Evolutionary conservation across 208 protist species (phyloP), one percentile per base, ranked within the genome.

Genomic region (Cochliopodium minus): DNA sequence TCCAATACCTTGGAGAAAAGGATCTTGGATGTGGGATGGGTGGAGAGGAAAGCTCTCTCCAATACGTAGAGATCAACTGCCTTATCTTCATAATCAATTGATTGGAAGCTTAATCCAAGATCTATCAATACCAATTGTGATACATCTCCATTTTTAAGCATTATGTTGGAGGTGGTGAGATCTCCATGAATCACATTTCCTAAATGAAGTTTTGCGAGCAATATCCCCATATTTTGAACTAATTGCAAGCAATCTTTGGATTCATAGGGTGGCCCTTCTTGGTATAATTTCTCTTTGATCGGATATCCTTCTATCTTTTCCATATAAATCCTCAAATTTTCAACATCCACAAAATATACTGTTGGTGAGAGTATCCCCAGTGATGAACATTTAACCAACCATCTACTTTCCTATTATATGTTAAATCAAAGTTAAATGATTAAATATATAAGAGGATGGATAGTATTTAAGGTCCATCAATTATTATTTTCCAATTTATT

Each of bases 1-100:
- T 76, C 65, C 20, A 77, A 36, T 17, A 85, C 61, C 0, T 67
- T 38, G 17, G 65, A 48, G 7, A 69, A 60, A 9, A 64, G 49
- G 25, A 58, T 38, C 13, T 51, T 49, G 10, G 72, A 72, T 9
- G 73, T 66, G n/a, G 87, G 84, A 65, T 97, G 91, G 1, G 90
- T 93, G 1, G 76, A 82, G 4, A 76, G 47, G 39, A 98, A 75
- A 11, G 92, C 91, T n/a, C 88, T 66, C 71, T 97, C 90, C 2
- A 97, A 72, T 33, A 97, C 92, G 61, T 96, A 97, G 2, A 98
- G 69, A 66, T 98, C 93, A 0, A 98, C 92, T 0, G 91, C 93
- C 28, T 87, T 86, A 62, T 98, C 92, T 72, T 97, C 92, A 0
- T 64, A 57, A 26, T 67, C 73, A 25, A 57, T 76, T 48, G 87